Base-by-base conservation (phyloP, 2,329 filamentous ascomycete species). In the Penicillium sp. region DNA sequence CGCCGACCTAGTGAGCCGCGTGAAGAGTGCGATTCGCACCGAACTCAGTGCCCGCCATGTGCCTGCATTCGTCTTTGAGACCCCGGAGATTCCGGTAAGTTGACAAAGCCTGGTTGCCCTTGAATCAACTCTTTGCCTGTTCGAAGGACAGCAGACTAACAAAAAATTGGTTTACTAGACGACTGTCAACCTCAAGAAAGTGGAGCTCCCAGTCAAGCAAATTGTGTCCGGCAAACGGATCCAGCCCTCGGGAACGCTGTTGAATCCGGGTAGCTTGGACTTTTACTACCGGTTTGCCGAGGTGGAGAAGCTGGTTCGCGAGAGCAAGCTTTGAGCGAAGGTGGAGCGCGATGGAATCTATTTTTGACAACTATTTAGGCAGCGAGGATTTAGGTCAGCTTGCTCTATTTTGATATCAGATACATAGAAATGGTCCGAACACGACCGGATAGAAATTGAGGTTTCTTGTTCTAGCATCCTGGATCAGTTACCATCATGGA, bases 101-200 rank as follows among this genome's bases (percentile, higher is more conserved):
- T 22, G 22, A 13, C 16, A 31, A 31, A 31, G 31, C 14, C 19
- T 16, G 31, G 11, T 58, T 27, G 16, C 46, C 13, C 27, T 50
- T 14, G 47, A 22, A 9, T 18, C 18, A 16, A 33, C 47, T 24
- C 31, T 37, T 33, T 19, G 6, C 3, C 19, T 11, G 4, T 5
- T 31, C 9, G 11, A 31, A 50, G 14, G 5, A n/a, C 31, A 18
- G 24, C n/a, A 13, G 2, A 7, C 50, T 56, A 27, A 89, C 89
- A 72, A n/a, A 14, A 19, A 6, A 22, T 10, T 35, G 13, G 36
- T 16, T 78, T 86, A 82, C 31, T 53, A 91, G 86, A 89, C 87
- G 0, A 95, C 91, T 0, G 87, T 95, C 61, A 95, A 94, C 71
- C 76, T 91, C 53, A 95, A 95, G 74, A 94, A 95, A 75, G 90